Evolutionary conservation across 176 grass and related monocot genomes (phyloP).

Genomic region (Aegilops bicornis): DNA sequence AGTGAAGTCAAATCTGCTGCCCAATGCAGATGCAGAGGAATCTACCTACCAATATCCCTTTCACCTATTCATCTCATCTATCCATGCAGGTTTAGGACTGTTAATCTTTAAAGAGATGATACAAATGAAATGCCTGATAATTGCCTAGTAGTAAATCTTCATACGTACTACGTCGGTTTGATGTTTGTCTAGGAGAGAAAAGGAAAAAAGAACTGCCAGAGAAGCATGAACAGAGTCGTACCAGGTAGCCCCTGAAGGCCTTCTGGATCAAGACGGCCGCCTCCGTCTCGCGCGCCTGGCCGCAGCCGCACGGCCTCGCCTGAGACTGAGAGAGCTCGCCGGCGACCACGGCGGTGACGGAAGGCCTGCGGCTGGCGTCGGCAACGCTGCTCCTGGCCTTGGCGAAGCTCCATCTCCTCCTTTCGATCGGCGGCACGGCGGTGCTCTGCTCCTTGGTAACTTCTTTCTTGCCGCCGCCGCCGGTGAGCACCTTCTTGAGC

Average conservation of each 20-base stretch:
- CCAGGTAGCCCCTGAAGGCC: conserved; percentile 77
- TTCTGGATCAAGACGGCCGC: conserved; percentile 76
- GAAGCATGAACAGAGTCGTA: conserved; percentile 13
- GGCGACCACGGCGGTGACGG: conserved; percentile 40
- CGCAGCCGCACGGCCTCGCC: conserved; percentile 27
- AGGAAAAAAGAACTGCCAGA: not conserved
- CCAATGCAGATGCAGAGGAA: conserved; percentile 35
- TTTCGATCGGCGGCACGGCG: conserved; percentile 40
- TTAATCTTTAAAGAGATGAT: no score
- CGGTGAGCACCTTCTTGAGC: conserved; percentile 71
- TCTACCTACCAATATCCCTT: conserved; percentile 21
- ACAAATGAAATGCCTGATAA: not conserved
- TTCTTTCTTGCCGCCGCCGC: conserved; percentile 71
- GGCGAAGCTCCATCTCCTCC: conserved; percentile 86
- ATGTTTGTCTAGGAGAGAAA: not conserved
- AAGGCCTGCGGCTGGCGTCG: conserved; percentile 20
- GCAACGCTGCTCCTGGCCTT: conserved; percentile 55
- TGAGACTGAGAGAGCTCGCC: conserved; percentile 49
- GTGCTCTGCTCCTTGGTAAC: conserved; percentile 8
- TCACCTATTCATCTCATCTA: not conserved
- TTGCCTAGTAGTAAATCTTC: not conserved
- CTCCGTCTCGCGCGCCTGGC: conserved; percentile 20
- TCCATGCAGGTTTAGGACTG: not conserved
- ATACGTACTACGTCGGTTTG: not conserved
- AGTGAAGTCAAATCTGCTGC: conserved; percentile 35